Evolutionary conservation across 805 yeast species (phyloP).

Genomic region (Suhomyces kilbournensis): DNA sequence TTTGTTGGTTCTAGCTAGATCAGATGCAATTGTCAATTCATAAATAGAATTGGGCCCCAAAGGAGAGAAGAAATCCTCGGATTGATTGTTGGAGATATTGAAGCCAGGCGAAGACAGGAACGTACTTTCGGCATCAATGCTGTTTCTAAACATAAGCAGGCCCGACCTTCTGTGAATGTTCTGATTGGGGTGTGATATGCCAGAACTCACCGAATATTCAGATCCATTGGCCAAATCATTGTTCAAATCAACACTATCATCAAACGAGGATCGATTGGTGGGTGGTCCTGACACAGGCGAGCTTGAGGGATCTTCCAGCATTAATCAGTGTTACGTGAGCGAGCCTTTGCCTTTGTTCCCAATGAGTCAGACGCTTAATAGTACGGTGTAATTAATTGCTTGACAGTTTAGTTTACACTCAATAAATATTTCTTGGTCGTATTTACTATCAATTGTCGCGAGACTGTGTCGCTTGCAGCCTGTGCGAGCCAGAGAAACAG

Average conservation of each 20-base stretch:
- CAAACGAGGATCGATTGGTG: slow-evolving; percentile 16
- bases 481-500: not conserved
- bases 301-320: not conserved
- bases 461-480: not conserved
- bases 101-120: slow-evolving; percentile 27
- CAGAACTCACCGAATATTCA: slow-evolving; percentile 18
- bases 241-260: slow-evolving; percentile 26
- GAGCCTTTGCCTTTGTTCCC: not conserved
- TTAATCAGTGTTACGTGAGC: not conserved
- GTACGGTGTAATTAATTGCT: not conserved
- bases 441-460: not conserved
- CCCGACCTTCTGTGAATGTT: slow-evolving; percentile 8
- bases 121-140: slow-evolving; percentile 31
- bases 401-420: not conserved
- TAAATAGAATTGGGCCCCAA: slow-evolving; percentile 74
- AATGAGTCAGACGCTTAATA: not conserved
- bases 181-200: slow-evolving; percentile 11
- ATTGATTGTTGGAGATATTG: slow-evolving; percentile 18
- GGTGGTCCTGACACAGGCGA: slow-evolving; percentile 1
- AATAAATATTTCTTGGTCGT: not conserved
- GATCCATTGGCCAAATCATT: slow-evolving; percentile 32
- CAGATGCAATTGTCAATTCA: slow-evolving; percentile 66
- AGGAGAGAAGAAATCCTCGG: slow-evolving; percentile 42
- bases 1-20: slow-evolving; percentile 38
- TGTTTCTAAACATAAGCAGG: slow-evolving; percentile 21